Conservation (phyloP, 1,284 basidiomycete species). For the Leucoagaricus sp. region DNA sequence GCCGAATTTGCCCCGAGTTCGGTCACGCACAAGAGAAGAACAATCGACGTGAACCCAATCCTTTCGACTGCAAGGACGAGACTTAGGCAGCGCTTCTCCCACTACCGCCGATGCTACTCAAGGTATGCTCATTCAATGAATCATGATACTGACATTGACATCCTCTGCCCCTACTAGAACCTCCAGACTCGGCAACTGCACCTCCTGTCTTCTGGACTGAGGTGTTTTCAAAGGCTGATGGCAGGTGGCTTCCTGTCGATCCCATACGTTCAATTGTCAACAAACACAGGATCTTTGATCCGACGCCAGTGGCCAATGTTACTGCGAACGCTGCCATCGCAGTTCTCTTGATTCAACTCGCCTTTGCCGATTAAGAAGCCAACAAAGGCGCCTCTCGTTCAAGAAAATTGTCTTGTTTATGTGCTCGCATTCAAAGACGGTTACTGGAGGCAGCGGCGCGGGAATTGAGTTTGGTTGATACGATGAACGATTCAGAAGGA, state of each 20-base stretch:
- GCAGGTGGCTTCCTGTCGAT: conserved; percentile 92
- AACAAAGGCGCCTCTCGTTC: conserved; percentile 21
- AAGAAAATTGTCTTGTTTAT: conserved; percentile 90
- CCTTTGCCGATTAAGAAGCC: conserved; percentile 8
- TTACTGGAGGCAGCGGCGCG: no score
- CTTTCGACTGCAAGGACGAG: conserved; percentile 49
- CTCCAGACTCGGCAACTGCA: conserved; percentile 55
- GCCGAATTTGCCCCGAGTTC: no score
- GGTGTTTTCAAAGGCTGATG: conserved; percentile 92
- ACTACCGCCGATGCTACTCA: conserved; percentile 20
- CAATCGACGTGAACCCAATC: no score
- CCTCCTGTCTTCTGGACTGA: conserved; percentile 98
- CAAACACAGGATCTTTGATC: conserved; percentile 85
- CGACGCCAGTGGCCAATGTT: conserved; percentile 38
- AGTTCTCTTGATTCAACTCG: conserved; percentile 13
- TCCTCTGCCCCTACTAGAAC: conserved; percentile 26
- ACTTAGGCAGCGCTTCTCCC: conserved; percentile 28
- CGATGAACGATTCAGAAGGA: no score
- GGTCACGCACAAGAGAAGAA: no score
- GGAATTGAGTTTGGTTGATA: no score
- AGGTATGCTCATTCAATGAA: conserved; percentile 24
- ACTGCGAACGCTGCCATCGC: conserved; percentile 7
- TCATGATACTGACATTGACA: conserved; percentile 7
- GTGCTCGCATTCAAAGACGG: conserved; percentile 96
- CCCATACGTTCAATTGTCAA: conserved; percentile 82